phyloP scores from a whole-genome alignment of 2,329 filamentous ascomycete species.

The Fusarium redolens region DNA sequence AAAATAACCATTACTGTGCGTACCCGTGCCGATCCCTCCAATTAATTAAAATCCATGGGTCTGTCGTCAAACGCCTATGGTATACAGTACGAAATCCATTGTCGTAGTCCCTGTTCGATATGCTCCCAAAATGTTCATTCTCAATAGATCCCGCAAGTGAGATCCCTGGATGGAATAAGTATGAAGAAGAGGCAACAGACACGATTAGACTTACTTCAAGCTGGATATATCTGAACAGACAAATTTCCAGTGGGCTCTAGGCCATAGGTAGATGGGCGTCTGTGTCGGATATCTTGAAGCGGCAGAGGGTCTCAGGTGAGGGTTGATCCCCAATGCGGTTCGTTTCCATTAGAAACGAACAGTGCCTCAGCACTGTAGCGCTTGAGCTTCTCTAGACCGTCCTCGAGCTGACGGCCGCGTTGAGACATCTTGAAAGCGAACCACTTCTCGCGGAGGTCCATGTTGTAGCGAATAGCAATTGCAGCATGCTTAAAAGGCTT shows the following conservation, averaged over 20 bases:
- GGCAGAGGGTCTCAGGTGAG: not conserved
- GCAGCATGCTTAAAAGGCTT: not conserved
- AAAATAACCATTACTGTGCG: not conserved
- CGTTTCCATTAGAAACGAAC: not conserved
- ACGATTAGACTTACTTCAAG: not conserved
- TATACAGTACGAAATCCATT: not conserved
- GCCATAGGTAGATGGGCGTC: not conserved
- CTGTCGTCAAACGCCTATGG: not conserved
- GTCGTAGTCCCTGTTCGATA: not conserved
- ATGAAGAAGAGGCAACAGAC: not conserved
- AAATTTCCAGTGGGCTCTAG: not conserved
- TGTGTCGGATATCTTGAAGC: not conserved
- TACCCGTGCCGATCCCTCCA: not conserved
- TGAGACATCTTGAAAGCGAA: not conserved
- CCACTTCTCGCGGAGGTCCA: not conserved
- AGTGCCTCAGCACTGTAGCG: not conserved
- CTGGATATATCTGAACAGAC: not conserved
- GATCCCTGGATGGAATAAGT: not conserved
- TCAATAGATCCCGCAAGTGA: not conserved
- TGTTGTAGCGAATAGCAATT: not conserved
- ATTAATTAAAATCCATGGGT: not conserved
- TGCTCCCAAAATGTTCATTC: not conserved
- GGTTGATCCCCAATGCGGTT: not conserved
- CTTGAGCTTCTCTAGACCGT: conserved; percentile 22
- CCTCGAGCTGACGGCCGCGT: not conserved